phyloP scores from a whole-genome alignment of 2,329 filamentous ascomycete genomes.

The Ascochyta pisi region DNA sequence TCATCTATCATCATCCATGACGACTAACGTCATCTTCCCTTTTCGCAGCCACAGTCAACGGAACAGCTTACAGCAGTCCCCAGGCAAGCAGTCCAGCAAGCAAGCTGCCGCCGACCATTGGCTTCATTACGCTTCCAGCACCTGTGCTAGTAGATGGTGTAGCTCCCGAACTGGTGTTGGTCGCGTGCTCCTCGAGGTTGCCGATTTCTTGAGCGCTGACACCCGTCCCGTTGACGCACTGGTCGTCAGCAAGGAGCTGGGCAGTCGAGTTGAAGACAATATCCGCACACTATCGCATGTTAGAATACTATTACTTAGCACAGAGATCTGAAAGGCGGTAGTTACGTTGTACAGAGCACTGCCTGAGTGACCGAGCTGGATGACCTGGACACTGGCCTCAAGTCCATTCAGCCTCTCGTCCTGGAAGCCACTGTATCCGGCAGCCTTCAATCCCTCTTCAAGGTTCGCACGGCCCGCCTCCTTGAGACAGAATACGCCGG shows the following conservation, averaged over 20 bases:
- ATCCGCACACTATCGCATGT: conserved; percentile 51
- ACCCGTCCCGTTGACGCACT: conserved; percentile 51
- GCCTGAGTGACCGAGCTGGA: conserved; percentile 52
- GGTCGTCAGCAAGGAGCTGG: conserved; percentile 43
- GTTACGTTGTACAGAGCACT: conserved; percentile 54
- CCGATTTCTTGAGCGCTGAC: conserved; percentile 44
- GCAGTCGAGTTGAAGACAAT: conserved; percentile 52
- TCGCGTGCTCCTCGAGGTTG: conserved; percentile 24
- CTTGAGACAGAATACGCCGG: conserved; percentile 56
- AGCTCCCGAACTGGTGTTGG: conserved; percentile 1
- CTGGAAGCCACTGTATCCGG: conserved; percentile 29
- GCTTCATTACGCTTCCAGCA: conserved; percentile 24
- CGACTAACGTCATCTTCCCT: neutral
- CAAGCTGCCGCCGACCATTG: conserved; percentile 25
- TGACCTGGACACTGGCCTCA: conserved; percentile 55
- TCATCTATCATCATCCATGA: neutral
- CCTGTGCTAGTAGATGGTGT: conserved; percentile 16
- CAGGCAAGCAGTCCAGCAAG: conserved; percentile 31
- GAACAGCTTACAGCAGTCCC: conserved; percentile 18
- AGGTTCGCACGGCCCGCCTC: conserved; percentile 40
- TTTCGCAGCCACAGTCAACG: neutral
- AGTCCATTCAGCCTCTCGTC: conserved; percentile 44
- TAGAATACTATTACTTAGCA: neutral
- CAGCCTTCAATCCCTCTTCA: conserved; percentile 32
- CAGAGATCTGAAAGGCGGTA: neutral